A percentile compares a stretch with the other conserved stretches of the same genome.
These are phyloP conservation scores for Fusarium torreyae DNA, from an alignment of 2,329 filamentous ascomycete genomes.

Conservation along the genomic window DNA sequence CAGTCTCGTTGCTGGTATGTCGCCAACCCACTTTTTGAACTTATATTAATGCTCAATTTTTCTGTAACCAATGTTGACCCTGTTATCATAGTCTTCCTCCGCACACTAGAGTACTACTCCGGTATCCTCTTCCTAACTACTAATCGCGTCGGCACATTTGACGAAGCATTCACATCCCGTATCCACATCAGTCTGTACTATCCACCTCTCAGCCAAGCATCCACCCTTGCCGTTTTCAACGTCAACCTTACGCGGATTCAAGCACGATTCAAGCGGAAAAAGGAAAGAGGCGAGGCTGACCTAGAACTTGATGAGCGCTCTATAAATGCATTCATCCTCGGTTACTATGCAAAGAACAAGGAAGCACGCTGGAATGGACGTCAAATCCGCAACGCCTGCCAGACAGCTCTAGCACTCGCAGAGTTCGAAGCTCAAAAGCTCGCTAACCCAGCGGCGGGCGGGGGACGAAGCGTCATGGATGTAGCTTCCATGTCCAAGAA, in stretches of 20 bases:
- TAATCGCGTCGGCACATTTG: conserved; percentile 1
- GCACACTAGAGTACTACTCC: neutral
- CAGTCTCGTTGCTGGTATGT: conserved; percentile 25
- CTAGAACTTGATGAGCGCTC: neutral
- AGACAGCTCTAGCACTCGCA: accelerated
- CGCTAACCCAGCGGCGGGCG: accelerated
- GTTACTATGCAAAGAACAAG: neutral
- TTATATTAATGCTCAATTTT: neutral
- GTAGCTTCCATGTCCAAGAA: neutral
- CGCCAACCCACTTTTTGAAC: accelerated
- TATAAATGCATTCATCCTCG: neutral
- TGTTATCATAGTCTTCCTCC: neutral
- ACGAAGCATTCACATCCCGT: neutral
- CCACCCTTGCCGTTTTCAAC: neutral
- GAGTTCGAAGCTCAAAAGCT: neutral
- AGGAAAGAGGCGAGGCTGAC: neutral
- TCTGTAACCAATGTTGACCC: no score
- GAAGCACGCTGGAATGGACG: neutral
- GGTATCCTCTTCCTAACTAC: conserved; percentile 3
- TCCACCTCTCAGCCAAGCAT: neutral
- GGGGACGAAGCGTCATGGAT: neutral
- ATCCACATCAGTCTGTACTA: conserved; percentile 14
- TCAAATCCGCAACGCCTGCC: neutral
- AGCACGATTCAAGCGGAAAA: neutral
- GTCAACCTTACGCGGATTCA: neutral